These are phyloP conservation scores for Borovskyia barvae DNA, from an alignment of 208 protist species.

Conservation along the genomic window DNA sequence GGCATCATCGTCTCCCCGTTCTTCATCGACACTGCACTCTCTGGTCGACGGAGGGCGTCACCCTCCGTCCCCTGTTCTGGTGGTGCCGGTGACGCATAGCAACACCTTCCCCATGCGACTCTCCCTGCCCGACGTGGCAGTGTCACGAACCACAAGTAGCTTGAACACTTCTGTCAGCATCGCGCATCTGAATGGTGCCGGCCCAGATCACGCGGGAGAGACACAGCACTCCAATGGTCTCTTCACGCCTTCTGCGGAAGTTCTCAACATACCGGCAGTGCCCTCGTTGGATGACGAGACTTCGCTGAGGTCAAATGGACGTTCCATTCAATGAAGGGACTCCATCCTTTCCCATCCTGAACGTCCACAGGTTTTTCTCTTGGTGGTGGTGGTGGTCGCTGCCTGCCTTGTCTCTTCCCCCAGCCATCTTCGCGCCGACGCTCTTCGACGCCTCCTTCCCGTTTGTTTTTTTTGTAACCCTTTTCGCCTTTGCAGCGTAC, in stretches of 20 bases:
- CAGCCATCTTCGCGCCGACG: too few relatives aligned
- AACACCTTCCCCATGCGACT: conserved; percentile 2
- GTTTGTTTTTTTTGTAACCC: too few relatives aligned
- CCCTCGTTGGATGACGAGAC: conserved; percentile 21
- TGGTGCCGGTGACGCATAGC: conserved; percentile 1
- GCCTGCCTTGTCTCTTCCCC: too few relatives aligned
- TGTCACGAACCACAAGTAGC: conserved; percentile 13
- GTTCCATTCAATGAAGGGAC: conserved; percentile 16
- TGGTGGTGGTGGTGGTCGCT: too few relatives aligned
- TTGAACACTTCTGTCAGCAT: conserved; percentile 16
- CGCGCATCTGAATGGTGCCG: conserved; percentile 17
- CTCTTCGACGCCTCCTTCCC: too few relatives aligned
- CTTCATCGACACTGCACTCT: conserved; percentile 6
- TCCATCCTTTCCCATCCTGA: not conserved
- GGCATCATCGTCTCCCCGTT: conserved; percentile 7
- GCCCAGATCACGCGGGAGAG: not conserved
- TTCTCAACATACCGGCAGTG: conserved; percentile 20
- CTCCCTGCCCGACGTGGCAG: conserved; percentile 5
- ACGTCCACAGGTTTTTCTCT: too few relatives aligned
- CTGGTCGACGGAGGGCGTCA: not conserved
- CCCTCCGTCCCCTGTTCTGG: not conserved
- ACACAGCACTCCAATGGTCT: conserved; percentile 12
- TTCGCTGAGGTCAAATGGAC: conserved; percentile 7
- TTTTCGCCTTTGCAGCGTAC: too few relatives aligned
- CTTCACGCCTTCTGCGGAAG: conserved; percentile 21